Evolutionary conservation across 441 rosid genomes (phyloP).

Genomic region (Corymbia calophylla): DNA sequence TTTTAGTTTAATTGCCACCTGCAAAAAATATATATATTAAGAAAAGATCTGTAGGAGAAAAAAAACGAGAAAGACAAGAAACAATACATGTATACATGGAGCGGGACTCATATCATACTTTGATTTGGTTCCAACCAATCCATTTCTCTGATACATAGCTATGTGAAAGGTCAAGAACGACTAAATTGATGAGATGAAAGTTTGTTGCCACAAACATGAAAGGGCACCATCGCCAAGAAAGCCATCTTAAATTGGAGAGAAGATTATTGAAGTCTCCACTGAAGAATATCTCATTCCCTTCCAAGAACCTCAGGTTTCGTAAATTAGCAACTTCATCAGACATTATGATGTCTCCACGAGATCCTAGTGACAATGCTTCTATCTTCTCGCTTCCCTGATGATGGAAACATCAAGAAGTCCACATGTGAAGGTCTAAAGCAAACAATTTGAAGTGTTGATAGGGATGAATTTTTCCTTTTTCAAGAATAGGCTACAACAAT

Average conservation of each 20-base stretch:
- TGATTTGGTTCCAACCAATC: not conserved
- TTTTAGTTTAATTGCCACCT: not conserved
- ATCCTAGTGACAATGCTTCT: not conserved
- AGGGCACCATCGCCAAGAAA: not conserved
- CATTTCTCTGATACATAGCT: rapidly evolving
- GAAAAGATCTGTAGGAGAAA: rapidly evolving
- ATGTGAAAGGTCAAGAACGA: not conserved
- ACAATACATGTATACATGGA: rapidly evolving
- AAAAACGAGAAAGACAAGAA: not conserved
- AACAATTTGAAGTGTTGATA: not conserved
- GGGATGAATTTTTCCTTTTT: not conserved
- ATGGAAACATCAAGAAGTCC: not conserved
- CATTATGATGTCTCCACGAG: rapidly evolving
- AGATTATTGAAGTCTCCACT: not conserved
- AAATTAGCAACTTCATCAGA: not conserved
- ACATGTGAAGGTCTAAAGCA: not conserved
- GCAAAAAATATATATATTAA: not conserved
- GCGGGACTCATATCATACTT: not conserved
- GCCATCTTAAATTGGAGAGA: not conserved
- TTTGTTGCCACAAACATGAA: not conserved
- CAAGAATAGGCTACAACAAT: not conserved
- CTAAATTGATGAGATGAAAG: not conserved
- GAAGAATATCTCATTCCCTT: not conserved
- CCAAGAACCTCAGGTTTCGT: not conserved
- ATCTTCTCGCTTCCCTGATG: not conserved